Percentiles rank a stretch among this genome's conserved stretches.
phyloP scores from a whole-genome alignment of 2,329 filamentous ascomycete species.

The Talaromyces sp. region DNA sequence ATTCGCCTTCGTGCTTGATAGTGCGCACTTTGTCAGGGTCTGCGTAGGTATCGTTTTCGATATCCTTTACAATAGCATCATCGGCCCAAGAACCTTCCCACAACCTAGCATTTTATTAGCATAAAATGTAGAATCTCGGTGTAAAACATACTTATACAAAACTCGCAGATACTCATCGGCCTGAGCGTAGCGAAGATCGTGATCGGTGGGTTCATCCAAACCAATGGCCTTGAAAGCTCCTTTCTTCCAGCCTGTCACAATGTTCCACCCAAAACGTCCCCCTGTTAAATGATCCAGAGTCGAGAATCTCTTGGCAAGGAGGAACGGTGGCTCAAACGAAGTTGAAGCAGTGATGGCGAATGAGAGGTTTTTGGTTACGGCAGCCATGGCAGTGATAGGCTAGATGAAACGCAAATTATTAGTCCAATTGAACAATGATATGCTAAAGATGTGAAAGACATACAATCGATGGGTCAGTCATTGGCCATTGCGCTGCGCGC shows the following conservation, averaged over 20 bases:
- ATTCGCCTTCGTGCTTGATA: conserved; percentile 60
- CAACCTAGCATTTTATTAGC: conserved; percentile 34
- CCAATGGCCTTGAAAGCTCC: conserved; percentile 62
- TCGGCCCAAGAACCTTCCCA: conserved; percentile 58
- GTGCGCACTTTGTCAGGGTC: conserved; percentile 58
- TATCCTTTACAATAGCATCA: conserved; percentile 55
- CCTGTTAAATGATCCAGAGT: conserved; percentile 61
- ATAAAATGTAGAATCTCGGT: too few species aligned
- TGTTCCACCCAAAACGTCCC: conserved; percentile 64
- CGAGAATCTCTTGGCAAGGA: conserved; percentile 61
- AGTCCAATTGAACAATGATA: background rate
- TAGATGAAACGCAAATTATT: conserved; percentile 24
- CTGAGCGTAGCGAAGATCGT: conserved; percentile 59
- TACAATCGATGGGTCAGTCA: conserved; percentile 63
- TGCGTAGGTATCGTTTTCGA: conserved; percentile 54
- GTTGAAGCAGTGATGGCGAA: conserved; percentile 64
- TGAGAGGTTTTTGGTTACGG: conserved; percentile 60
- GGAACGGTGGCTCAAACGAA: conserved; percentile 60
- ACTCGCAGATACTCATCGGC: conserved; percentile 62
- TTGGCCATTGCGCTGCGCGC: conserved; percentile 61
- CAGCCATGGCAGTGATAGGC: conserved; percentile 64
- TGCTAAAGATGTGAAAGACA: conserved; percentile 23
- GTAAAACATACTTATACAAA: conserved; percentile 54
- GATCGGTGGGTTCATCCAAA: conserved; percentile 55
- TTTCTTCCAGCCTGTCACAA: conserved; percentile 63